Evolutionary conservation across 495 filamentous ascomycete species (phyloP), one percentile per base, ranked within the genome.

Genomic region (Penicillium turbatum): DNA sequence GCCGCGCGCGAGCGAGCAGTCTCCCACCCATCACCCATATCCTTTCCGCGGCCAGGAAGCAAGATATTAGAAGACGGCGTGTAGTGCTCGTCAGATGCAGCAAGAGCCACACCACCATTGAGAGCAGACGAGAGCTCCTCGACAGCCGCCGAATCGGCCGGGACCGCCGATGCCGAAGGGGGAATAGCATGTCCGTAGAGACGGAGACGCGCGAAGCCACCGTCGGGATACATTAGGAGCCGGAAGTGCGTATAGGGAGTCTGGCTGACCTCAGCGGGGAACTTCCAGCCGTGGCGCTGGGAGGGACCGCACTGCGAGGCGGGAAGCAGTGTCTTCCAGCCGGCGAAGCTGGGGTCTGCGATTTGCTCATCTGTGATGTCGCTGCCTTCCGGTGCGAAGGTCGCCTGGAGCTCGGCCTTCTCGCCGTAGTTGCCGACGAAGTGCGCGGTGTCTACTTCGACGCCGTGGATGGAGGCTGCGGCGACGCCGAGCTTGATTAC

Each of bases 21-120:
- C 72, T 97, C 91, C 91, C 92, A 97, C 3, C 92, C 92, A 67
- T 95, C 91, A 29, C 90, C 87, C 90, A 96, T 96, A 69, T 97
- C 86, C 64, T 86, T 82, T 6, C 92, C 92, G 24, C 92, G 78
- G 2, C 90, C 90, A 3, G 92, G 91, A 11, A 96, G 74, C 12
- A 96, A 79, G 40, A 96, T 68, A 67, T 97, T 95, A 54, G 86
- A 83, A 66, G 85, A 88, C 8, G 82, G 85, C 2, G 91, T 89
- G 64, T 87, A 97, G 67, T 96, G 90, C 70, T 95, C 82, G 63
- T 96, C 89, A 34, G 85, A 92, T 61, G 86, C 90, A 0, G 76
- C 78, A 2, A 89, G 72, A 3, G 86, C 89, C 16, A 92, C 74
- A 13, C 84, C 92, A 19, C 92, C 92, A 62, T 90, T 87, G 34